Evolutionary conservation across 306 rosid species (phyloP).

Genomic region (Vigna angularis): DNA sequence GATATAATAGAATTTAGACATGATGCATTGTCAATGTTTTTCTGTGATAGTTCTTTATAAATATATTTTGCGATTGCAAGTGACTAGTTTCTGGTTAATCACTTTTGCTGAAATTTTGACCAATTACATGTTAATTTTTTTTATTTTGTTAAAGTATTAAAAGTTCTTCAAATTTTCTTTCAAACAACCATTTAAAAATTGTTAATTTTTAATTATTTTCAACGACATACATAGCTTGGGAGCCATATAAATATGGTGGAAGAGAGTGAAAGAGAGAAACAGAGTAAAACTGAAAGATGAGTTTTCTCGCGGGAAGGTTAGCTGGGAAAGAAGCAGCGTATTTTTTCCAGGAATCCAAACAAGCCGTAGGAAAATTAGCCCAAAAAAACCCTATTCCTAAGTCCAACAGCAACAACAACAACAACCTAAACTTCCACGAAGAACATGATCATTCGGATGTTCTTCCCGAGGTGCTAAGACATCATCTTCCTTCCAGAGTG

Average conservation of each 20-base stretch:
- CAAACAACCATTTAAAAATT: background rate
- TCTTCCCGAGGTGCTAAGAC: constrained; percentile 83
- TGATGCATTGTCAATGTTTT: too few relatives aligned
- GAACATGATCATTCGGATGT: constrained; percentile 58
- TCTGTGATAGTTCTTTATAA: too few relatives aligned
- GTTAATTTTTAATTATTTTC: background rate
- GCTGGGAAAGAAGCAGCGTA: constrained; percentile 93
- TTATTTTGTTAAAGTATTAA: too few relatives aligned
- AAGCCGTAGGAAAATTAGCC: constrained; percentile 69
- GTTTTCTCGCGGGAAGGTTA: constrained; percentile 85
- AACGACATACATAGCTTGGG: background rate
- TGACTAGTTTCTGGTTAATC: too few relatives aligned
- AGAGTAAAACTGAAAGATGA: constrained; percentile 50
- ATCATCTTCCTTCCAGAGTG: constrained; percentile 77
- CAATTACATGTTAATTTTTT: too few relatives aligned
- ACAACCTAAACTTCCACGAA: constrained; percentile 29
- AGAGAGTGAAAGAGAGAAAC: background rate
- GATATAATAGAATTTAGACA: too few relatives aligned
- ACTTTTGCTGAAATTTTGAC: too few relatives aligned
- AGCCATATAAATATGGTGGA: background rate
- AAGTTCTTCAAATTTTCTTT: background rate
- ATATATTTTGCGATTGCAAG: too few relatives aligned
- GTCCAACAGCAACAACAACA: background rate
- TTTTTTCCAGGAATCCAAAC: constrained; percentile 90
- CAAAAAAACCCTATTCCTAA: constrained; percentile 46